Percentiles rank a stretch among this genome's conserved stretches.
Conservation (phyloP, 352 stramenopile species). For the Pythium biforme region DNA sequence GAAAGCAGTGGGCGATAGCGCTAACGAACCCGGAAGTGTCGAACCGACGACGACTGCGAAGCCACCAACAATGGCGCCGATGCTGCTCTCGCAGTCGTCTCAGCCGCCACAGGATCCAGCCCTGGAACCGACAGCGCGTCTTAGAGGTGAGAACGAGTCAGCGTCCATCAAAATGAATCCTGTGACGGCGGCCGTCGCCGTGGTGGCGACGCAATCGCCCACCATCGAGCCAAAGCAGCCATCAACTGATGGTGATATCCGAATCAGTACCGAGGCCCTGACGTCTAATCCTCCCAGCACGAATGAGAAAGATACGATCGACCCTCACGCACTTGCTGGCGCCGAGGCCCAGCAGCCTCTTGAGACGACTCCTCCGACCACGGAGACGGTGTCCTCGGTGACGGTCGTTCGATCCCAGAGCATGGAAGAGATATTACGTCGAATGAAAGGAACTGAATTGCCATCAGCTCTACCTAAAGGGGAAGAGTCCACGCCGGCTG, state of each 20-base stretch:
- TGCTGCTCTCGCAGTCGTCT: neutral
- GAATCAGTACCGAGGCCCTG: neutral
- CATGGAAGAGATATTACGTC: constrained; percentile 5
- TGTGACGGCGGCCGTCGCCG: neutral
- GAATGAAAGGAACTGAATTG: neutral
- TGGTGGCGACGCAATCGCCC: neutral
- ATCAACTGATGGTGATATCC: neutral
- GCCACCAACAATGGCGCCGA: neutral
- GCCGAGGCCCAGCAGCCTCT: neutral
- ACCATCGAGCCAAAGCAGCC: neutral
- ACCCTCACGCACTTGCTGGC: neutral
- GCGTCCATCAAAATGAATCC: neutral
- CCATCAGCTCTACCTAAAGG: neutral
- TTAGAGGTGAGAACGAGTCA: constrained; percentile 3
- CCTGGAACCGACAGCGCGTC: neutral
- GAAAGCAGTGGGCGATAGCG: too few relatives aligned
- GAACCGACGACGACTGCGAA: neutral
- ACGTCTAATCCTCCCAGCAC: neutral
- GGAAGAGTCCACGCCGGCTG: neutral
- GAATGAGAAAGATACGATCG: neutral
- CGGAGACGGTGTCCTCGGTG: neutral
- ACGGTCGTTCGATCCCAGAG: neutral
- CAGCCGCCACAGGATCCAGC: neutral
- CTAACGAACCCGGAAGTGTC: too few relatives aligned
- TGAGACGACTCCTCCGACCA: neutral